Percentiles rank a stretch among this genome's conserved stretches.
phyloP scores from a whole-genome alignment of 2,329 filamentous ascomycete species.

The Colletotrichum graminicola region DNA sequence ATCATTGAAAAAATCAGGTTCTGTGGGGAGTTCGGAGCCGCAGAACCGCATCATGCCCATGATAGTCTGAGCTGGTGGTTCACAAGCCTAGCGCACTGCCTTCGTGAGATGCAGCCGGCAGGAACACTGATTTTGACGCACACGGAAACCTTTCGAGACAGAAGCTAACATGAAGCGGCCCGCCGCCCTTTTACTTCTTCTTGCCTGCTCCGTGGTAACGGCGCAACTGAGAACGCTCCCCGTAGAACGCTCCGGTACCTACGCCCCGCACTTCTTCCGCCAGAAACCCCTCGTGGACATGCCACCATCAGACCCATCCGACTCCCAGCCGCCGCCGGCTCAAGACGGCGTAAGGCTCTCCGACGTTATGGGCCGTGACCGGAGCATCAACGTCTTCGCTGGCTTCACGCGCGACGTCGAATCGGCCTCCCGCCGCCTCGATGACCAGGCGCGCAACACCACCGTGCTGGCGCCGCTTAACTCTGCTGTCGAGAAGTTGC shows the following conservation, averaged over 20 bases:
- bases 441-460: slow-evolving; percentile 75
- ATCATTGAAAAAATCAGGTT: slow-evolving; percentile 22
- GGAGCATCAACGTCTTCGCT: slow-evolving; percentile 86
- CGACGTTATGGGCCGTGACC: slow-evolving; percentile 85
- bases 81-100: slow-evolving; percentile 13
- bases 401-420: slow-evolving; percentile 82
- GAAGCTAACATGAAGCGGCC: slow-evolving; percentile 37
- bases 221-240: slow-evolving; percentile 32
- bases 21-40: not conserved
- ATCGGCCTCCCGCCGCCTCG: slow-evolving; percentile 75
- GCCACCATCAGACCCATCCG: slow-evolving; percentile 44
- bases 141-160: not conserved
- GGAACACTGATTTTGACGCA: slow-evolving; percentile 5
- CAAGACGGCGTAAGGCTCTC: slow-evolving; percentile 75
- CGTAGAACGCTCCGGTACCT: slow-evolving; percentile 33
- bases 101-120: not conserved
- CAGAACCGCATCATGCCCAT: slow-evolving; percentile 11
- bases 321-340: slow-evolving; percentile 47
- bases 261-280: slow-evolving; percentile 30
- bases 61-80: slow-evolving; percentile 2
- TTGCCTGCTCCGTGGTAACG: slow-evolving; percentile 32
- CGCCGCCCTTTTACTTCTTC: slow-evolving; percentile 31
- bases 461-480: slow-evolving; percentile 92
- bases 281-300: slow-evolving; percentile 45
- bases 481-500: slow-evolving; percentile 80